Evolutionary conservation across 176 grass and related monocot genomes (phyloP).

Genomic region (Cenchrus purpureus): DNA sequence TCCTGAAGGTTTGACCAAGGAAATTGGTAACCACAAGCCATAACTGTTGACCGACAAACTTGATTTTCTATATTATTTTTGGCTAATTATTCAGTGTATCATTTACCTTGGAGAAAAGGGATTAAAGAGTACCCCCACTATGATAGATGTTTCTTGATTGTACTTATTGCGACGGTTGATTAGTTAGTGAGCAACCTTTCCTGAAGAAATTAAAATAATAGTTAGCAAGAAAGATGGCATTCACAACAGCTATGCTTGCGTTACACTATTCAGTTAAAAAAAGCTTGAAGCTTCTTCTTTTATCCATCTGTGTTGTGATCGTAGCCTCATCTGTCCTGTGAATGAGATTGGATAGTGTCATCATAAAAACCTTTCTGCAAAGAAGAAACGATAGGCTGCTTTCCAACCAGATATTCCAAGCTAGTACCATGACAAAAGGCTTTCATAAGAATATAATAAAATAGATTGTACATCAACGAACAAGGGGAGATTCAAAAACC

Average conservation of each 20-base stretch:
- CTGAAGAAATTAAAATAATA: background rate
- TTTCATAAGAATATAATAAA: background rate
- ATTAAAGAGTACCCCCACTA: background rate
- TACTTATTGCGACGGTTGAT: conserved; percentile 14
- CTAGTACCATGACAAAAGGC: background rate
- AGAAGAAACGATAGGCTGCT: no score
- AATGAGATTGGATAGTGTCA: no score
- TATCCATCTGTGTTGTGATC: background rate
- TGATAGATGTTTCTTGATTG: background rate
- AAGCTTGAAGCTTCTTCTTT: background rate
- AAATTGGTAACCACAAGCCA: background rate
- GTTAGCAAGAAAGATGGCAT: conserved; percentile 19
- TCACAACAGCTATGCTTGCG: conserved; percentile 25
- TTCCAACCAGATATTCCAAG: no score
- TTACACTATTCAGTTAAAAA: conserved; percentile 7
- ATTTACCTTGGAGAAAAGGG: conserved; percentile 16
- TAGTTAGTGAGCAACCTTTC: conserved; percentile 5
- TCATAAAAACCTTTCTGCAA: no score
- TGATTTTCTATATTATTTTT: background rate
- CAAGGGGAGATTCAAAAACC: background rate
- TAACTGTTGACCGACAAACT: background rate
- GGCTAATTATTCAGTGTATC: background rate
- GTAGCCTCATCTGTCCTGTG: no score
- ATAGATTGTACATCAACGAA: background rate
- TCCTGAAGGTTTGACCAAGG: conserved; percentile 1